Evolutionary conservation across 805 yeast species (phyloP).

Genomic region (Lachancea mirantina): DNA sequence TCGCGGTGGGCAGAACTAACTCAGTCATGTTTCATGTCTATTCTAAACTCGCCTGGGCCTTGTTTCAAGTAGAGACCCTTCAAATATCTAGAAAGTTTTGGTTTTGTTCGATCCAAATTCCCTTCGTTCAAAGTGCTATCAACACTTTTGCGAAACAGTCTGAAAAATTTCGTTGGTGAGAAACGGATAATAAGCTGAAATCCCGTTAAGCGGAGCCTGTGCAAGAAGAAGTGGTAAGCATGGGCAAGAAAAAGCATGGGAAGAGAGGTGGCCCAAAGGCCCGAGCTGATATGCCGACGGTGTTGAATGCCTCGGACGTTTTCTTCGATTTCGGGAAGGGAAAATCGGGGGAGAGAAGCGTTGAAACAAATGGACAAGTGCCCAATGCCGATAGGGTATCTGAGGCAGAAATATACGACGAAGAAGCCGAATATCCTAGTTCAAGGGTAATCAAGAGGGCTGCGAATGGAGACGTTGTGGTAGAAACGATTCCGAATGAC

Average conservation of each 20-base stretch:
- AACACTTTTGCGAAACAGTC: constrained; percentile 5
- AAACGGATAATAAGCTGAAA: no score
- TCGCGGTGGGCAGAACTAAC: constrained; percentile 7
- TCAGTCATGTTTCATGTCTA: constrained; percentile 3
- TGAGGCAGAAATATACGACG: constrained; percentile 45
- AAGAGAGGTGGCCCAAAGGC: constrained; percentile 3
- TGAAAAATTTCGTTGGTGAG: not conserved
- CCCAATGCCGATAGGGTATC: constrained; percentile 11
- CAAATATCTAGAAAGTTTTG: no score
- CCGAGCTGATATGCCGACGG: constrained; percentile 3
- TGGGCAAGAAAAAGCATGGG: constrained; percentile 8
- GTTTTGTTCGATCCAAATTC: not conserved
- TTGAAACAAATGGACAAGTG: no score
- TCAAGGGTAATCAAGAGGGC: constrained; percentile 65
- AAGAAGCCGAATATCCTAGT: constrained; percentile 59
- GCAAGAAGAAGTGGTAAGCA: constrained; percentile 2
- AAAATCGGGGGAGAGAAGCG: constrained; percentile 4
- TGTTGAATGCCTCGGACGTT: constrained; percentile 6
- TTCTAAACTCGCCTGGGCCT: no score
- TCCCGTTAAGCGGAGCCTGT: no score
- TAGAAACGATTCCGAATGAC: constrained; percentile 37
- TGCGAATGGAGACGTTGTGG: constrained; percentile 70
- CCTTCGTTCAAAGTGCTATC: constrained; percentile 2
- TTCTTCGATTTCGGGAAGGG: constrained; percentile 6
- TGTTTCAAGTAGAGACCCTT: no score